Evolutionary conservation across 805 yeast species (phyloP).

Genomic region (Yarrowia phangngaensis): DNA sequence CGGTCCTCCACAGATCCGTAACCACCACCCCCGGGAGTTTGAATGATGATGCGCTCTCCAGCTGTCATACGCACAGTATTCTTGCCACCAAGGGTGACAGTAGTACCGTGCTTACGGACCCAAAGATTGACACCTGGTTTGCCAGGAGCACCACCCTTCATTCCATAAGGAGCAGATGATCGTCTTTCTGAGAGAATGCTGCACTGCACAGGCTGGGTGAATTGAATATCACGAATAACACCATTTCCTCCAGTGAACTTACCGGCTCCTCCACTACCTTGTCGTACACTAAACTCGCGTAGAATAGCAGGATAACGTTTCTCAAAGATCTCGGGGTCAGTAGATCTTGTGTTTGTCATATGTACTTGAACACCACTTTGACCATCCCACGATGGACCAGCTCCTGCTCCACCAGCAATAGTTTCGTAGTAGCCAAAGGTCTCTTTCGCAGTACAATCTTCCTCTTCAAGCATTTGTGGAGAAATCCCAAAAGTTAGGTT

Average conservation of each 20-base stretch:
- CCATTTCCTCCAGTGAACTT: constrained; percentile 77
- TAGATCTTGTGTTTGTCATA: constrained; percentile 89
- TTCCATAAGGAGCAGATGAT: constrained; percentile 78
- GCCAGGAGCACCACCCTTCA: constrained; percentile 78
- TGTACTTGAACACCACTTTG: constrained; percentile 88
- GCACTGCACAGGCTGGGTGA: constrained; percentile 64
- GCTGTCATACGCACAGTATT: constrained; percentile 52
- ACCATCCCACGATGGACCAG: constrained; percentile 82
- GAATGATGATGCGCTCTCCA: constrained; percentile 65
- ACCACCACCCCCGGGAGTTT: constrained; percentile 88
- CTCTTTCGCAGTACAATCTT: constrained; percentile 45
- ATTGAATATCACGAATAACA: constrained; percentile 78
- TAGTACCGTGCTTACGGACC: constrained; percentile 38
- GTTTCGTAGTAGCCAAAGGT: constrained; percentile 93
- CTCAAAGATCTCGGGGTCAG: constrained; percentile 87
- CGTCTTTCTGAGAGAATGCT: constrained; percentile 86
- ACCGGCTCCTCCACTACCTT: constrained; percentile 79
- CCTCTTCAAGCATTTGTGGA: constrained; percentile 44
- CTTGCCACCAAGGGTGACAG: constrained; percentile 60
- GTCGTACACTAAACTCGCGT: constrained; percentile 64
- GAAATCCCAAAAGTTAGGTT: constrained; percentile 88
- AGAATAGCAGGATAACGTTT: constrained; percentile 80
- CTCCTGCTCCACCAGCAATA: constrained; percentile 94
- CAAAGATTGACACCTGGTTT: constrained; percentile 60
- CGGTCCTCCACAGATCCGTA: constrained; percentile 48